Conservation (phyloP, 768 basidiomycete genomes). For the Heimioporus sp. region DNA sequence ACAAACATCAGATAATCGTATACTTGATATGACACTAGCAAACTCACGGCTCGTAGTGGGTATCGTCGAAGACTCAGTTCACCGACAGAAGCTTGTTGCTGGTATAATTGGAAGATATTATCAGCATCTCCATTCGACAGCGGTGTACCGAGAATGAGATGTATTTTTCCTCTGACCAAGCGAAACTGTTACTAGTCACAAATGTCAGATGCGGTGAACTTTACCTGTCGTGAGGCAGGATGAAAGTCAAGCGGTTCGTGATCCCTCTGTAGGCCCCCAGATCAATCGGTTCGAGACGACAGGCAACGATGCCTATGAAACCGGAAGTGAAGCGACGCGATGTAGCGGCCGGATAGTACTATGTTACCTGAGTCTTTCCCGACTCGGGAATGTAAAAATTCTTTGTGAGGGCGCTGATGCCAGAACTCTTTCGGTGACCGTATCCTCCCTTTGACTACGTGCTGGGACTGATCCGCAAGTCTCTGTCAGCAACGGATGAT, state of each 20-base stretch:
- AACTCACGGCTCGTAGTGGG: constrained; percentile 60
- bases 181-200: neutral
- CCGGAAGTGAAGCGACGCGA: neutral
- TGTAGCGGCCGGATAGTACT: neutral
- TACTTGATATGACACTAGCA: neutral
- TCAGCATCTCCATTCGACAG: constrained; percentile 46
- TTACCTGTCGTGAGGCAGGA: constrained; percentile 48
- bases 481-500: neutral
- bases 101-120: constrained; percentile 61
- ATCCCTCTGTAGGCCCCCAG: constrained; percentile 23
- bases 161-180: constrained; percentile 52
- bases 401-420: constrained; percentile 25
- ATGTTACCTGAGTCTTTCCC: constrained; percentile 29
- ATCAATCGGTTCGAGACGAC: constrained; percentile 14
- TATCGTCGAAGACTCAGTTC: constrained; percentile 64
- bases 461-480: constrained; percentile 8
- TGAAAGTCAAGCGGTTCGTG: constrained; percentile 45
- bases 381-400: constrained; percentile 28
- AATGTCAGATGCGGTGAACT: constrained; percentile 5
- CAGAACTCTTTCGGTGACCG: constrained; percentile 39
- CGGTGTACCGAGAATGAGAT: constrained; percentile 46
- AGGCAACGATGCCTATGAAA: constrained; percentile 17
- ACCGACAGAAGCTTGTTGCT: constrained; percentile 57
- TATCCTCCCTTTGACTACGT: constrained; percentile 18
- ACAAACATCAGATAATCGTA: constrained; percentile 6